A percentile compares a stretch with the other conserved stretches of the same genome.
These are phyloP conservation scores for Eucalyptus polybractea DNA, from an alignment of 345 rosid species.

Conservation along the genomic window DNA sequence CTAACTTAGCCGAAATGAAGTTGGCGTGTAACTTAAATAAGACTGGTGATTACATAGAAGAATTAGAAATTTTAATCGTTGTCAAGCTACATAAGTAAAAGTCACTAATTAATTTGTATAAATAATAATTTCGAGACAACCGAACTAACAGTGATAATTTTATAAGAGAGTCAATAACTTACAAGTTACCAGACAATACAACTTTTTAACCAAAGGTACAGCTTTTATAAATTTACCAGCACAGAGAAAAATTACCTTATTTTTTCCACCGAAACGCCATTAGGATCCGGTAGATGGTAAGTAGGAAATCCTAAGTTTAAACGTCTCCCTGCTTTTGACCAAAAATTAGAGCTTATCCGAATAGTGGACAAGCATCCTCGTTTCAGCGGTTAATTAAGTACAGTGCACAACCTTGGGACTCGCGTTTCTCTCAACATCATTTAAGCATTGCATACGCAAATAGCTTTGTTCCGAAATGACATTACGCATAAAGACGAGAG, in stretches of 20 bases:
- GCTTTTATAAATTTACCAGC: background rate
- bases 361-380: background rate
- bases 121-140: background rate
- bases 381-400: background rate
- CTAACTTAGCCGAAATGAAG: background rate
- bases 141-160: background rate
- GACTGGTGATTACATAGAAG: background rate
- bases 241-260: background rate
- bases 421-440: background rate
- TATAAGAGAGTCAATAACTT: background rate
- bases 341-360: background rate
- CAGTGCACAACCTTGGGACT: background rate
- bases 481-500: background rate
- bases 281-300: background rate
- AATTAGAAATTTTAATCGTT: accelerated
- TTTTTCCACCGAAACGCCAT: background rate
- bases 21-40: background rate
- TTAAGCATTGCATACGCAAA: background rate
- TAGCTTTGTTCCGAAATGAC: background rate
- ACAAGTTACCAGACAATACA: background rate
- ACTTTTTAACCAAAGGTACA: background rate
- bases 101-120: background rate
- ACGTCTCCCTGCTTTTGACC: background rate
- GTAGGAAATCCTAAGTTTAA: background rate
- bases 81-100: background rate